A percentile compares a stretch with the other conserved stretches of the same genome.
These are phyloP conservation scores for Bipolaris gigantea DNA, from an alignment of 2,329 filamentous ascomycete species.

Conservation along the genomic window DNA sequence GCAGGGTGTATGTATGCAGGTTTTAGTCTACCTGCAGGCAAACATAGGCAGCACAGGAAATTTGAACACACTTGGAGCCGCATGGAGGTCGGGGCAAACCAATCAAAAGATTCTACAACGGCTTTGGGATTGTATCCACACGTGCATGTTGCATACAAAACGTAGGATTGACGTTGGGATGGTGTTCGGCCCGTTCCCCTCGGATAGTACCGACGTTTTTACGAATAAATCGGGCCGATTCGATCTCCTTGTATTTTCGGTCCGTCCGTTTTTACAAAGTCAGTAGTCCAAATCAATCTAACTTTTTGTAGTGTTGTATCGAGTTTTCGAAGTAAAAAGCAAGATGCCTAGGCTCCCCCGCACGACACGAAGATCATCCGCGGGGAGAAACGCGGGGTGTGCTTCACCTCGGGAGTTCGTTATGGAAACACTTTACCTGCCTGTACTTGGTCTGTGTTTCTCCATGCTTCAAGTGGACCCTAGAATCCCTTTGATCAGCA, in stretches of 20 bases:
- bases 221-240: too few species aligned
- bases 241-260: too few species aligned
- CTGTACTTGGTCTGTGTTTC: neutral
- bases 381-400: neutral
- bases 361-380: neutral
- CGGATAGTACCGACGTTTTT: too few species aligned
- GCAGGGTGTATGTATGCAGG: slow-evolving; percentile 2
- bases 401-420: neutral
- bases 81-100: neutral
- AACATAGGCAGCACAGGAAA: slow-evolving; percentile 1
- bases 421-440: neutral
- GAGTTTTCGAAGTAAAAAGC: neutral
- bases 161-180: neutral
- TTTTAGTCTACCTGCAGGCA: slow-evolving; percentile 1
- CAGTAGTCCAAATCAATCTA: too few species aligned
- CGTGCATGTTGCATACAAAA: too few species aligned
- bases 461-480: too few species aligned
- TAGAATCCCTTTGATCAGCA: neutral
- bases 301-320: neutral
- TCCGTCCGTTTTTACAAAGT: too few species aligned
- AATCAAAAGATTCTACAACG: neutral
- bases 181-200: neutral
- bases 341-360: neutral
- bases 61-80: neutral
- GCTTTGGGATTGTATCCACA: neutral